A percentile compares a stretch with the other conserved stretches of the same genome.
Evolutionary conservation across 2,329 filamentous ascomycete species (phyloP).

Genomic region (Penicillium sp.): DNA sequence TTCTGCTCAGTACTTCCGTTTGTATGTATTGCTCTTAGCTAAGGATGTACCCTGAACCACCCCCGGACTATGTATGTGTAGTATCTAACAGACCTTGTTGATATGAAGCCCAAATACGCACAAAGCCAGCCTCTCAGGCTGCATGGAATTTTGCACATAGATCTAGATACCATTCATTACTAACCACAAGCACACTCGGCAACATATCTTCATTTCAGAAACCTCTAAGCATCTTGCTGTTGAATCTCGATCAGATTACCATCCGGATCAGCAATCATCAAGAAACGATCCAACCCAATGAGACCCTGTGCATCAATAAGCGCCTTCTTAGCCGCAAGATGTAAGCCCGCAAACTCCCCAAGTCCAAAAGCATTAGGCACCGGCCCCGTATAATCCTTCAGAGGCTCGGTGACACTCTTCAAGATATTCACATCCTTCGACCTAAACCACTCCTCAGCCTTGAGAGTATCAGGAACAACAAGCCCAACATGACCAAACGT

Average conservation of each 20-base stretch:
- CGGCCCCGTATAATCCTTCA: constrained; percentile 3
- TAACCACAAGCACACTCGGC: neutral
- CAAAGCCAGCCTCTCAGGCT: too few species aligned
- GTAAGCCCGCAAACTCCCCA: constrained; percentile 6
- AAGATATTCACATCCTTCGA: neutral
- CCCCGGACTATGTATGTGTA: too few species aligned
- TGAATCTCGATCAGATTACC: constrained; percentile 11
- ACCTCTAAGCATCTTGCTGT: neutral
- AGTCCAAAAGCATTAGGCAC: constrained; percentile 10
- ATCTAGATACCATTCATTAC: neutral
- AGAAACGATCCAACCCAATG: constrained; percentile 11
- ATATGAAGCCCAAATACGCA: too few species aligned
- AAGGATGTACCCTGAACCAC: too few species aligned
- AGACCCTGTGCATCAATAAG: constrained; percentile 5
- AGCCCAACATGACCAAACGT: constrained; percentile 40
- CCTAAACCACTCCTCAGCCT: constrained; percentile 23
- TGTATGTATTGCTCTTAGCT: too few species aligned
- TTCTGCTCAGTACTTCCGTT: too few species aligned
- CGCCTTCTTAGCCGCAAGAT: constrained; percentile 9
- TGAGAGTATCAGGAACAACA: constrained; percentile 36
- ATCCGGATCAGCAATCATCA: constrained; percentile 10
- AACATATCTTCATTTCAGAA: neutral
- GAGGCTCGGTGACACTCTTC: constrained; percentile 1
- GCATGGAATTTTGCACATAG: neutral
- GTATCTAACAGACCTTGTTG: too few species aligned